Base-by-base conservation (phyloP, 768 basidiomycete genomes). In the Dioszegia hungarica region DNA sequence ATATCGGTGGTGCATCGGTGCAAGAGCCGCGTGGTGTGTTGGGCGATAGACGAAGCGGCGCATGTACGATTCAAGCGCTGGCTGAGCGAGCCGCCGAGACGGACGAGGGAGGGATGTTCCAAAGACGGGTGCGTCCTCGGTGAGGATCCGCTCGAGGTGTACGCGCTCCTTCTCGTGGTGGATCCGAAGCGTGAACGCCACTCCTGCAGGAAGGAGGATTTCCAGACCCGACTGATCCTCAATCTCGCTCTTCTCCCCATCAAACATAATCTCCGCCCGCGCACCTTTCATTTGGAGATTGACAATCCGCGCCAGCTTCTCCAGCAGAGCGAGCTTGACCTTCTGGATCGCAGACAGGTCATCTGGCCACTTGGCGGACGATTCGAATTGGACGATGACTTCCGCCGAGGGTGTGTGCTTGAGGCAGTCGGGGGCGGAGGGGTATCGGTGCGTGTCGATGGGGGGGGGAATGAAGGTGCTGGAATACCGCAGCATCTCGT, bases 281-380 rank as follows among this genome's bases (percentile, higher is more conserved):
- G 86, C 74, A 8, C 84, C 84, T 0, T 79, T 56, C 1, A 81
- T 77, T 0, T 79, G 68, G 10, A 75, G 72, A 82, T 84, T 83
- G 44, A 95, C 79, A 0, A 81, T 79, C 19, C 80, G 78, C 1
- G 87, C 90, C 6, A 97, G 80, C 37, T 84, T 83, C 69, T 91
- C 89, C 59, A 97, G 84, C 72, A 98, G 87, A 0, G 93, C 94
- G 1, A 94, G 79, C 74, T 98, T 98, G 75, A 91, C 86, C 61
- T 90, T 90, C 74, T 95, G 94, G 44, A 97, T 88, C 0, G 92
- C 91, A 17, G 80, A 81, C 3, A 98, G 81, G 62, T 98, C 91
- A 68, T 98, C 93, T 0, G 95, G 94, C 95, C 95, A 99, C 60
- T 83, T 83, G 0, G 86, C 85, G 0, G 91, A 94, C 60, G 86